phyloP scores from a whole-genome alignment of 73 alveolate genomes.

The Paramecium tetraurelia region DNA sequence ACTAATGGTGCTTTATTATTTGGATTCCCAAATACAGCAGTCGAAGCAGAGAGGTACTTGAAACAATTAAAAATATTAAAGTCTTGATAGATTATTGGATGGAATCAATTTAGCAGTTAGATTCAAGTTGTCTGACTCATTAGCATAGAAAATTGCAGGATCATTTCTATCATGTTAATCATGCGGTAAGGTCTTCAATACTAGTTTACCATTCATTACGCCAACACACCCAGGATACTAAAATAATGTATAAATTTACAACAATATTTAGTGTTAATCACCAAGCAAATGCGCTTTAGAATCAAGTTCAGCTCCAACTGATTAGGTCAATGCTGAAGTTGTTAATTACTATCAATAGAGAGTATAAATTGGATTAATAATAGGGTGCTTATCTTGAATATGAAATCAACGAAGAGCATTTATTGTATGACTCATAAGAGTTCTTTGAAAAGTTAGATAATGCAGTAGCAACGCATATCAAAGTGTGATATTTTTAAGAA shows the following conservation, averaged over 20 bases:
- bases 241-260: not conserved
- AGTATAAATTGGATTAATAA: not conserved
- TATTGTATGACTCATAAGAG: not conserved
- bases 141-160: not conserved
- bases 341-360: not conserved
- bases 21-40: not conserved
- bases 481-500: not conserved
- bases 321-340: not conserved
- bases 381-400: not conserved
- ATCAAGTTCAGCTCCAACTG: not conserved
- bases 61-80: not conserved
- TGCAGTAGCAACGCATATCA: not conserved
- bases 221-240: constrained; percentile 37
- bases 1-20: constrained; percentile 3
- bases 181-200: constrained; percentile 25
- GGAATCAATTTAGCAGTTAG: constrained; percentile 25
- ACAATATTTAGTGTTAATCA: not conserved
- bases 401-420: constrained; percentile 34
- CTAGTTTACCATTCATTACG: not conserved
- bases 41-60: not conserved
- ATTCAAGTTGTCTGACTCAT: not conserved
- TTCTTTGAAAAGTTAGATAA: not conserved
- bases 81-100: constrained; percentile 19
- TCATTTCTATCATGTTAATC: constrained; percentile 17
- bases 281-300: not conserved